phyloP scores from a whole-genome alignment of 495 filamentous ascomycete genomes.

The Penicillium simplicissimum region DNA sequence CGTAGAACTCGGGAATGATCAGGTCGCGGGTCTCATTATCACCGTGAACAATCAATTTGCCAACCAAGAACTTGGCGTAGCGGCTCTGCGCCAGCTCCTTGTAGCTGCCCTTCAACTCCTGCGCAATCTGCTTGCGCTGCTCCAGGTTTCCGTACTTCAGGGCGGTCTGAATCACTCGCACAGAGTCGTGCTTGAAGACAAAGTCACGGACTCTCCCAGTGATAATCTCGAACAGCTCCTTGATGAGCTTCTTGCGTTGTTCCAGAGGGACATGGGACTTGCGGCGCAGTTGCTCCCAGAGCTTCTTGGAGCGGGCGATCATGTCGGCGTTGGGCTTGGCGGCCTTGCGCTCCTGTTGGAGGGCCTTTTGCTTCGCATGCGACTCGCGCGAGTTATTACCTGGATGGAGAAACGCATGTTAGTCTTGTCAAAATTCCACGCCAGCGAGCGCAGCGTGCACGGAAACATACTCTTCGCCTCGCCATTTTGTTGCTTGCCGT shows the following conservation, averaged over 20 bases:
- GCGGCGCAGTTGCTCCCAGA: slow-evolving; percentile 91
- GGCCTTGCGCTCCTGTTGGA: slow-evolving; percentile 84
- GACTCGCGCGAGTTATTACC: slow-evolving; percentile 68
- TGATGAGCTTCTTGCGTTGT: slow-evolving; percentile 81
- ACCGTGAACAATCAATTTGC: slow-evolving; percentile 88
- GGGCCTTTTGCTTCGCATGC: slow-evolving; percentile 87
- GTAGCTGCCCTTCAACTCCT: slow-evolving; percentile 84
- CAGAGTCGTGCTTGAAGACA: slow-evolving; percentile 97
- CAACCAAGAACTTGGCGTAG: slow-evolving; percentile 96
- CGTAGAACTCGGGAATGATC: slow-evolving; percentile 93
- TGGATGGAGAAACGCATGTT: slow-evolving; percentile 15
- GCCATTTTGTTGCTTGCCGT: slow-evolving; percentile 14
- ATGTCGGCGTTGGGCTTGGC: slow-evolving; percentile 89
- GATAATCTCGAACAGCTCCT: slow-evolving; percentile 86
- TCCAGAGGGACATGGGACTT: slow-evolving; percentile 87
- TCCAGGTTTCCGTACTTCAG: slow-evolving; percentile 89
- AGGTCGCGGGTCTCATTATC: slow-evolving; percentile 80
- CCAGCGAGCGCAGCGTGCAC: background rate
- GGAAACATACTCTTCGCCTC: slow-evolving; percentile 34
- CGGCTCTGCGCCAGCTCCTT: slow-evolving; percentile 82
- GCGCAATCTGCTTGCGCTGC: slow-evolving; percentile 82
- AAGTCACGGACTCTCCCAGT: slow-evolving; percentile 90
- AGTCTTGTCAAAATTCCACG: background rate
- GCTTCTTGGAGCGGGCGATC: slow-evolving; percentile 86
- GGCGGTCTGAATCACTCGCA: slow-evolving; percentile 90